Evolutionary conservation across 306 rosid genomes (phyloP), one percentile per base, ranked within the genome.

Genomic region (Glycine soja): DNA sequence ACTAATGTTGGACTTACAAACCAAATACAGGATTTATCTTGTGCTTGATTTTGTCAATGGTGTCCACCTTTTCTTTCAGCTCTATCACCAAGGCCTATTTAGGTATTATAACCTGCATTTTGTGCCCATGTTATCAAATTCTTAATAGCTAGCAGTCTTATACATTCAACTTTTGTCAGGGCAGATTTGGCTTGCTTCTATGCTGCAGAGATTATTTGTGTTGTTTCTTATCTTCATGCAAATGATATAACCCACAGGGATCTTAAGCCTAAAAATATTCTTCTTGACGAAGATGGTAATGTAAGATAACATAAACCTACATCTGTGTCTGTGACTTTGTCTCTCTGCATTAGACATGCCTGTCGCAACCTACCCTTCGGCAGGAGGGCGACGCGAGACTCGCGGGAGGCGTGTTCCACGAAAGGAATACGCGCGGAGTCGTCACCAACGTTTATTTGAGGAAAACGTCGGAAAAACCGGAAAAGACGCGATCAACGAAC

Each of bases 11-110:
- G 19, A 81, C 43, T 70, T 84, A 82, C 91, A 93, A 97, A 91
- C 93, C 78, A 90, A 91, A 86, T 90, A 89, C 76, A 91, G 90
- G 84, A 47, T 93, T 8, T 91, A 91, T 80, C 92, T 93, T 57
- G 93, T 93, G 87, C 92, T 93, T 81, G 95, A 91, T 87, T 93
- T 93, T 53, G 86, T 89, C 68, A 93, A 93, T 81, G 95, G 98
- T 15, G 98, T 95, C 56, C 95, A 90, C 80, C 95, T 93, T 75
- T 91, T 93, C 89, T 93, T 91, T 85, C 95, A 90, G 76, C 98
- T 93, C 43, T 88, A 85, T 73, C 89, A 70, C 81, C 97, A 93
- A 30, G 98, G 97, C 75, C 88, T 93, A 84, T 91, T 93, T 75
- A 90, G 98, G 97, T 93, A 19, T 70, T 48, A n/a, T 58, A 50